Evolutionary conservation across 352 stramenopile species (phyloP), one percentile per base, ranked within the genome.

Genomic region (Thraustotheca clavata): DNA sequence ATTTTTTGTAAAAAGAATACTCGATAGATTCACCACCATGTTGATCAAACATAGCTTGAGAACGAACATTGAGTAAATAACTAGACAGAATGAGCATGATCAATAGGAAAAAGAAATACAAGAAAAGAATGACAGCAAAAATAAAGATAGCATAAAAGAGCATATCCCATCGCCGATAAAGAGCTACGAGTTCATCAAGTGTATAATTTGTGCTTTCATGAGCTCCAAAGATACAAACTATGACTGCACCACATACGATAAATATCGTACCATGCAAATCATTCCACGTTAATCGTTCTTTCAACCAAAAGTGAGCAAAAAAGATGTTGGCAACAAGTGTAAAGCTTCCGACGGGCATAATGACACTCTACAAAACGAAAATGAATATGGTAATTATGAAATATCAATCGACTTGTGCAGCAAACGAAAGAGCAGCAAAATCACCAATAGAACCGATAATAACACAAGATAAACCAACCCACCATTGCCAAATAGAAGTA

Each of bases 241-340:
- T 73, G 41, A 86, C 79, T 49, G 91, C 91, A 1, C 86, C 83
- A 0, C 71, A 38, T 3, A 91, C 69, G 29, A 94, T 83, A 8
- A 91, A 70, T 0, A 71, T 49, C 1, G 86, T 92, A 7, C 83
- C 83, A 3, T 89, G 66, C 0, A 80, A 76, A 43, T 94, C 86
- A 39, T 78, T 69, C 39, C 72, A 72, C 0, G 68, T 84, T 36
- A 90, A 85, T 48, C 77, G 84, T 43, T 90, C 81, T 39, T 87
- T 86, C 48, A 90, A 79, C 18, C 88, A 86, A 11, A 88, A 66
- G 5, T 77, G 86, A 18, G 79, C 83, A 59, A 94, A 94, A 12
- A 76, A 79, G 4, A 91, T 79, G 62, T 94, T 94, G 9, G 83
- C 82, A 3, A 94, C 80, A 71, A 94, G 88, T 4, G 85, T 93